These are phyloP conservation scores for Hygrocybe coccinea DNA, from an alignment of 768 basidiomycete genomes.

Conservation along the genomic window DNA sequence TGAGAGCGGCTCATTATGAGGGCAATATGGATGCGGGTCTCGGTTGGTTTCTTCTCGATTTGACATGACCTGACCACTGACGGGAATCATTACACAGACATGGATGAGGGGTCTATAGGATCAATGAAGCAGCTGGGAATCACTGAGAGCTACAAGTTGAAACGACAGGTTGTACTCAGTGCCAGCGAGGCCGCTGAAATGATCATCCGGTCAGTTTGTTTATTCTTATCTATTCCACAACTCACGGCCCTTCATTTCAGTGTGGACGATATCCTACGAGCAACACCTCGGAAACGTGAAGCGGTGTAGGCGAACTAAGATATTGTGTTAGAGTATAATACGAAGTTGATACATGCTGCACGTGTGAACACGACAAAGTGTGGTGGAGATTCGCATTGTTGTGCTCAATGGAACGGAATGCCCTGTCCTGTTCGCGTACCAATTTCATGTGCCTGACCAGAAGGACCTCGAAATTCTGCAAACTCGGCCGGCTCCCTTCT, in stretches of 20 bases:
- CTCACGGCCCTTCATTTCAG: conserved; percentile 33
- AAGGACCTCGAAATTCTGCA: too few species aligned
- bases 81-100: conserved; percentile 50
- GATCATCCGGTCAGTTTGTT: conserved; percentile 75
- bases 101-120: conserved; percentile 78
- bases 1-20: conserved; percentile 92
- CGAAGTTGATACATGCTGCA: neutral
- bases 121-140: conserved; percentile 87
- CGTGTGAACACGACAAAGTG: neutral
- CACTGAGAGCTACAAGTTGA: conserved; percentile 96
- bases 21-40: conserved; percentile 83
- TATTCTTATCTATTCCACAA: neutral
- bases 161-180: conserved; percentile 89
- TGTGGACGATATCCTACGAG: conserved; percentile 87
- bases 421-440: too few species aligned
- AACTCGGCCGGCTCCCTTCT: too few species aligned
- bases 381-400: too few species aligned
- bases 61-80: neutral
- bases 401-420: too few species aligned
- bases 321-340: neutral
- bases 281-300: conserved; percentile 82
- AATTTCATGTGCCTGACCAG: too few species aligned
- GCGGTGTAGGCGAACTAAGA: conserved; percentile 45
- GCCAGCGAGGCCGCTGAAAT: conserved; percentile 97
- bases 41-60: conserved; percentile 43